Conservation (phyloP, 257 asterid genomes). For the Mentha longifolia region DNA sequence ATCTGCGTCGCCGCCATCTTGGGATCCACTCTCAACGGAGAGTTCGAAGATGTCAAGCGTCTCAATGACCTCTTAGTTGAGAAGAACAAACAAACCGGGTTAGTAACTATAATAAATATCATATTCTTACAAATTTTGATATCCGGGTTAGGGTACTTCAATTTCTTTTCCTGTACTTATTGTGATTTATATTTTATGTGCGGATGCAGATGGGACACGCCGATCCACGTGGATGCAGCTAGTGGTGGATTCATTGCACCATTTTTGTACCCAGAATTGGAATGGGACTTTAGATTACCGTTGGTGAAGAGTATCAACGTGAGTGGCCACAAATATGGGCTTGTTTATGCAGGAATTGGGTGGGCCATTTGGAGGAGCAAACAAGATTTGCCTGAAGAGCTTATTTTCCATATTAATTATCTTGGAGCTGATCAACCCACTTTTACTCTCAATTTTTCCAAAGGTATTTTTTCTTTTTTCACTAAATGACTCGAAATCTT, state of each 20-base stretch:
- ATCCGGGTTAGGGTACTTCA: too few relatives aligned
- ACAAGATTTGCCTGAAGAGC: slow-evolving; percentile 81
- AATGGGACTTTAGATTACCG: slow-evolving; percentile 90
- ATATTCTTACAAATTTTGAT: too few relatives aligned
- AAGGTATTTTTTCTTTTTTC: slow-evolving; percentile 47
- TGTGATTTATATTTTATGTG: too few relatives aligned
- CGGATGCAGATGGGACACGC: slow-evolving; percentile 74
- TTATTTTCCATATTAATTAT: slow-evolving; percentile 85
- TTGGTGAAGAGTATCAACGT: slow-evolving; percentile 91
- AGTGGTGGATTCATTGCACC: slow-evolving; percentile 98
- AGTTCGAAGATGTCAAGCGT: slow-evolving; percentile 86
- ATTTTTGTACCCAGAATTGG: slow-evolving; percentile 82
- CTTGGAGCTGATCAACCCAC: slow-evolving; percentile 98
- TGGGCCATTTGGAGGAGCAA: slow-evolving; percentile 92
- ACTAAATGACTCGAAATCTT: not conserved
- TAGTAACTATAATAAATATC: not conserved
- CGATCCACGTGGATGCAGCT: slow-evolving; percentile 95
- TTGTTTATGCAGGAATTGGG: slow-evolving; percentile 93
- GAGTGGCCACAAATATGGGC: slow-evolving; percentile 94
- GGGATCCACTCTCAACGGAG: slow-evolving; percentile 92
- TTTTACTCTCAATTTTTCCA: slow-evolving; percentile 92
- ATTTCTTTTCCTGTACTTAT: too few relatives aligned
- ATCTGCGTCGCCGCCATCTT: slow-evolving; percentile 90
- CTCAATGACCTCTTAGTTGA: slow-evolving; percentile 70
- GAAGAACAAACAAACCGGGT: slow-evolving; percentile 80